Conservation (phyloP, 495 filamentous ascomycete species). For the Aspergillus mulundensis region DNA sequence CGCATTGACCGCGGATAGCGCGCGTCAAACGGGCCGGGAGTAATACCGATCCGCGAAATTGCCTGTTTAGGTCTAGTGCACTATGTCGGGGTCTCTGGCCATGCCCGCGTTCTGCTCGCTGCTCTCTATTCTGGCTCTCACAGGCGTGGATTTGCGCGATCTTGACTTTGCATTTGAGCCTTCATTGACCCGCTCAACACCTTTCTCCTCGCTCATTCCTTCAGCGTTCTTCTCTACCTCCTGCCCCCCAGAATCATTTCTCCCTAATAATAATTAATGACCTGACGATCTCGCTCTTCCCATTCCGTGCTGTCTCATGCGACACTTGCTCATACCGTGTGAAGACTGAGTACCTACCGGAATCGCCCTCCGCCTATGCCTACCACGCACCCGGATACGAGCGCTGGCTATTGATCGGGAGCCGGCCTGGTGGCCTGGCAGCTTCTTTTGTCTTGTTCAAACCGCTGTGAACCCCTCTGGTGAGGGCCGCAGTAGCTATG, state of each 20-base stretch:
- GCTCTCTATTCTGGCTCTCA: conserved; percentile 30
- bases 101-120: conserved; percentile 34
- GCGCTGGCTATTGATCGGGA: conserved; percentile 28
- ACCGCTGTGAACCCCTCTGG: conserved; percentile 23
- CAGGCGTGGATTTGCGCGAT: conserved; percentile 35
- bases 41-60: conserved; percentile 26
- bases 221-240: conserved; percentile 27
- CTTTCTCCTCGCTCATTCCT: conserved; percentile 29
- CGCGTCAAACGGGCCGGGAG: conserved; percentile 24
- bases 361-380: conserved; percentile 50
- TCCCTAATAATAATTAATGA: conserved; percentile 25
- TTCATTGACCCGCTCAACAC: conserved; percentile 35
- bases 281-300: conserved; percentile 28
- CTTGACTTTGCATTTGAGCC: conserved; percentile 48
- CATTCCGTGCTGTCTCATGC: conserved; percentile 23
- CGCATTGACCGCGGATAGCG: conserved; percentile 11
- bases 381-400: conserved; percentile 21
- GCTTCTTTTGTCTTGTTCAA: conserved; percentile 19
- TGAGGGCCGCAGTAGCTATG: conserved; percentile 31
- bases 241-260: conserved; percentile 67
- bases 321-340: conserved; percentile 52
- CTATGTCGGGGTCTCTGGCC: conserved; percentile 42
- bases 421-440: conserved; percentile 46
- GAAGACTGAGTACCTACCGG: conserved; percentile 38
- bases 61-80: conserved; percentile 36